phyloP scores from a whole-genome alignment of 441 rosid species.

The Kokia cookei region DNA sequence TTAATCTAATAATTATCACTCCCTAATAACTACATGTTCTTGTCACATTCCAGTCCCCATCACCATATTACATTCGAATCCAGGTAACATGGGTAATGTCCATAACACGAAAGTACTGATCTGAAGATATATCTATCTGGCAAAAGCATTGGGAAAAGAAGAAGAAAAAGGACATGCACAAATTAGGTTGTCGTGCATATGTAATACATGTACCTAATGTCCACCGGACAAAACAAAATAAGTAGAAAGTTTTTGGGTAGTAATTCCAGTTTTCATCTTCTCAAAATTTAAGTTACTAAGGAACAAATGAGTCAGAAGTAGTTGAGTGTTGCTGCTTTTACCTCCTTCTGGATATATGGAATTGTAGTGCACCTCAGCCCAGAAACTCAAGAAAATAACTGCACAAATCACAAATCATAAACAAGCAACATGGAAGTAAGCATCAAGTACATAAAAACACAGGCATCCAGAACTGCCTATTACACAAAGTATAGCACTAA shows the following conservation, averaged over 20 bases:
- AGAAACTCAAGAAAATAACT: constrained; percentile 92
- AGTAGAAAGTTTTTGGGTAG: not conserved
- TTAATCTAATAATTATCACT: too few relatives aligned
- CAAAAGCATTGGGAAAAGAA: too few relatives aligned
- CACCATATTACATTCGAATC: too few relatives aligned
- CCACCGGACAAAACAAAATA: not conserved
- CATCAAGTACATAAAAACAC: not conserved
- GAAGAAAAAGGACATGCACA: too few relatives aligned
- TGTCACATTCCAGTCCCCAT: too few relatives aligned
- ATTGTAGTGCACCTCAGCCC: constrained; percentile 99
- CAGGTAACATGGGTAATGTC: too few relatives aligned
- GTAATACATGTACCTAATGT: too few relatives aligned
- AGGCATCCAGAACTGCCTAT: not conserved
- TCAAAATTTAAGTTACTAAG: not conserved
- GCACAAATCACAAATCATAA: constrained; percentile 17
- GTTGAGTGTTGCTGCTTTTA: constrained; percentile 9
- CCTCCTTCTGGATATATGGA: constrained; percentile 93
- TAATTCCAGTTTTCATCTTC: not conserved
- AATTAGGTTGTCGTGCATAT: too few relatives aligned
- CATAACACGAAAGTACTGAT: too few relatives aligned
- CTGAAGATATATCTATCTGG: too few relatives aligned
- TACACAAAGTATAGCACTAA: not conserved
- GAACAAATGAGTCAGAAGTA: too few relatives aligned
- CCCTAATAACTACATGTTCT: too few relatives aligned
- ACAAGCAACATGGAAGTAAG: not conserved